A percentile compares a stretch with the other conserved stretches of the same genome.
phyloP scores from a whole-genome alignment of 768 basidiomycete species.

The Mycena maculata region DNA sequence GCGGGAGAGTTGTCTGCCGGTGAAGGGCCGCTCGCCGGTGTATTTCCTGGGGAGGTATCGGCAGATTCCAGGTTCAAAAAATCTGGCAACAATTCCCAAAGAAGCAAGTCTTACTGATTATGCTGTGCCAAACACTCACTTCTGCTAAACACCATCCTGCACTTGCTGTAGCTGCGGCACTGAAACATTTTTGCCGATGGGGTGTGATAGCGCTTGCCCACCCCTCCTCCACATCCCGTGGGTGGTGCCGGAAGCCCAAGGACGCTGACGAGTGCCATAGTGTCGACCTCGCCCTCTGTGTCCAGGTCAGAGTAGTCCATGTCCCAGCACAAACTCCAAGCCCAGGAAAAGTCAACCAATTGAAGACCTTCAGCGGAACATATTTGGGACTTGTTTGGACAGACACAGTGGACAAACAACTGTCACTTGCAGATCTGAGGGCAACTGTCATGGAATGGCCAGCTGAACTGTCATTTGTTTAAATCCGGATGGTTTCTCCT shows the following conservation, averaged over 20 bases:
- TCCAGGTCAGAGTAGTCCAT: slow-evolving; percentile 8
- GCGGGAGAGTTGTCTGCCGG: slow-evolving; percentile 92
- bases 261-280: slow-evolving; percentile 17
- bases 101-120: slow-evolving; percentile 73
- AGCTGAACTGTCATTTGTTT: too few species aligned
- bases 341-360: not conserved
- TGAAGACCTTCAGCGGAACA: too few species aligned
- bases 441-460: too few species aligned
- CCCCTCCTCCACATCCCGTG: slow-evolving; percentile 39
- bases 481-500: too few species aligned
- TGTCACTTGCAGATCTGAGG: too few species aligned
- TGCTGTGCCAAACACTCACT: slow-evolving; percentile 97
- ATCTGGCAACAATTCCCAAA: too few species aligned
- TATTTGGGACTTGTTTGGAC: too few species aligned
- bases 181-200: slow-evolving; percentile 95
- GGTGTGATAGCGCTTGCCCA: slow-evolving; percentile 77
- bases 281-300: slow-evolving; percentile 16
- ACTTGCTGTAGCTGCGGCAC: slow-evolving; percentile 94
- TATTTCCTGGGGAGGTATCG: slow-evolving; percentile 86
- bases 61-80: too few species aligned
- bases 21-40: slow-evolving; percentile 97
- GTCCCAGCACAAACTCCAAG: too few species aligned
- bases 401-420: too few species aligned
- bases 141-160: slow-evolving; percentile 95
- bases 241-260: not conserved